Percentiles rank a stretch among this genome's conserved stretches.
Conservation (phyloP, 192 early-diverging fungal species). For the Globomyces pollinis-pini region DNA sequence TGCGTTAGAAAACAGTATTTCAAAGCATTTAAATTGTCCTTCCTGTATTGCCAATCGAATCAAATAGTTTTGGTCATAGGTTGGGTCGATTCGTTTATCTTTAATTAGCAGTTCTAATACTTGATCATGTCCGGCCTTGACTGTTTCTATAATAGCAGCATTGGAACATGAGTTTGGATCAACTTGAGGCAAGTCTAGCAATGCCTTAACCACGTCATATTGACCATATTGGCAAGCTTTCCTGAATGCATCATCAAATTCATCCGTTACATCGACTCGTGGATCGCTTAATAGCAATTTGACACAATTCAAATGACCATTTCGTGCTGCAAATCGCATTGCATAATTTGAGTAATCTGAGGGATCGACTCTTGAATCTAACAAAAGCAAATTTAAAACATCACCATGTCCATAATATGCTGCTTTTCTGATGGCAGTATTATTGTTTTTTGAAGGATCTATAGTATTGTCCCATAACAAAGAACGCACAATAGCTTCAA, state of each 20-base stretch:
- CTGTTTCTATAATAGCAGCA: not conserved
- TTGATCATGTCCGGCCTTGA: not conserved
- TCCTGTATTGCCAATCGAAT: not conserved
- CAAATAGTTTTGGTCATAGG: not conserved
- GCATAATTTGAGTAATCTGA: not conserved
- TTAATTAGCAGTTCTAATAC: not conserved
- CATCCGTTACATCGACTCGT: not conserved
- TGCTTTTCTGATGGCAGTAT: not conserved
- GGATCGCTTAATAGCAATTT: not conserved
- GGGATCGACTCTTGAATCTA: not conserved
- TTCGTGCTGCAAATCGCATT: not conserved
- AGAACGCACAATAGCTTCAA: no score
- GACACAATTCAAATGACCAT: not conserved
- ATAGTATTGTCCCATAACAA: not conserved
- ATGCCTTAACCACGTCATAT: not conserved
- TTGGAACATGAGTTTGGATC: not conserved
- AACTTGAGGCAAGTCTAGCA: not conserved
- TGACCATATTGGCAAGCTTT: not conserved
- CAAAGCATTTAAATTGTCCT: no score
- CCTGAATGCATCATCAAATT: not conserved
- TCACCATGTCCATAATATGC: not conserved
- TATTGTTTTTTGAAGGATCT: slow-evolving; percentile 1
- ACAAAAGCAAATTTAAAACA: not conserved
- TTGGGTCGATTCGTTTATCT: not conserved
- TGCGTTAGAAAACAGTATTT: no score